Conservation (phyloP, 2,329 filamentous ascomycete species). For the Trichoderma polysporum region DNA sequence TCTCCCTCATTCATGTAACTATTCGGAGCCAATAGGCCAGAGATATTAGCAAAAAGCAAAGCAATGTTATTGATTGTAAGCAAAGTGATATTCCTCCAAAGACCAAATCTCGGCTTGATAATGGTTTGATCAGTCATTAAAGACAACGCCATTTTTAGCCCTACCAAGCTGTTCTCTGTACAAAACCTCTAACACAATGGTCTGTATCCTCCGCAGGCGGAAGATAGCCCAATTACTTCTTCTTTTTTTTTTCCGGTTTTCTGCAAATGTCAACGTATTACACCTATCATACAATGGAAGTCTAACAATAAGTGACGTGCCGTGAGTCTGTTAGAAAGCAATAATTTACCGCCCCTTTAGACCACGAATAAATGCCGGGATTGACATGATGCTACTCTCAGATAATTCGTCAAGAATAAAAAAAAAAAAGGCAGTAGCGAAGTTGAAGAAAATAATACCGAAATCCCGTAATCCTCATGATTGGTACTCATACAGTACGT, state of each 20-base stretch:
- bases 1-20: not conserved
- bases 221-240: not conserved
- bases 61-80: constrained; percentile 6
- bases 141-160: not conserved
- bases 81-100: not conserved
- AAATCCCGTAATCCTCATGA: constrained; percentile 20
- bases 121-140: not conserved
- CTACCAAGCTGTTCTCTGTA: not conserved
- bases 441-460: constrained; percentile 26
- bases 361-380: constrained; percentile 8
- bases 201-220: not conserved
- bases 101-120: not conserved
- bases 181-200: not conserved
- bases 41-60: constrained; percentile 13
- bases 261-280: constrained; percentile 23
- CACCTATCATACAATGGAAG: constrained; percentile 27
- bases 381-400: constrained; percentile 15
- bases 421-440: constrained; percentile 21
- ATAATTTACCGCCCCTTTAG: not conserved
- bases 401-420: constrained; percentile 19
- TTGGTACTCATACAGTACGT: constrained; percentile 33
- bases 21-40: not conserved
- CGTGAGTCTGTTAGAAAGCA: constrained; percentile 11
- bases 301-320: constrained; percentile 18
- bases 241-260: no score